Conservation (phyloP, 345 rosid species). For the Trapa bicornis region DNA sequence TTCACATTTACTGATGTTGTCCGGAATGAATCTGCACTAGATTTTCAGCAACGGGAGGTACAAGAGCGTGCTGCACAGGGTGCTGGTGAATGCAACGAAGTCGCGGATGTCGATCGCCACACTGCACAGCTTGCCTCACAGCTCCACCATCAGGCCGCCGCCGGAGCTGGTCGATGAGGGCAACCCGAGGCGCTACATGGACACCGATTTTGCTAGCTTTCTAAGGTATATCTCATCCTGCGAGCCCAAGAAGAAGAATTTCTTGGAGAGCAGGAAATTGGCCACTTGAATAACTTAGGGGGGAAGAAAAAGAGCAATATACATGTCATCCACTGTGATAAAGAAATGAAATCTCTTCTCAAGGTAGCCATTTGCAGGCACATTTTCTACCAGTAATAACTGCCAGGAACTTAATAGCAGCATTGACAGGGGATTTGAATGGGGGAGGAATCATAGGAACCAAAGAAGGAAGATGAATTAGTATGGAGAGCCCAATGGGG, state of each 20-base stretch:
- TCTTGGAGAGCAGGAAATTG: conserved; percentile 63
- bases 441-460: not conserved
- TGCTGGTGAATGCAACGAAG: conserved; percentile 40
- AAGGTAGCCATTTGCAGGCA: too few relatives aligned
- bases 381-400: not conserved
- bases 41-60: conserved; percentile 86
- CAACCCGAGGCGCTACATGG: conserved; percentile 46
- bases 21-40: conserved; percentile 9
- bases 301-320: not conserved
- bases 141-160: conserved; percentile 32
- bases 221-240: conserved; percentile 49
- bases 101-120: conserved; percentile 70
- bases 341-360: too few relatives aligned
- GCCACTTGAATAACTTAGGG: not conserved
- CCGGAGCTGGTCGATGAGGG: conserved; percentile 30
- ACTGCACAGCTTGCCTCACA: conserved; percentile 47
- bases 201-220: conserved; percentile 57
- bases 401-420: not conserved
- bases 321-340: not conserved
- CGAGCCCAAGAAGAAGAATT: conserved; percentile 67
- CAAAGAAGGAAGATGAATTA: not conserved
- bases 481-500: conserved; percentile 23
- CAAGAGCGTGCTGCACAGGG: conserved; percentile 78
- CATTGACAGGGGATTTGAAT: not conserved
- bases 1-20: too few relatives aligned